These are phyloP conservation scores for Neonectria coccinea DNA, from an alignment of 2,329 filamentous ascomycete genomes.

Conservation along the genomic window DNA sequence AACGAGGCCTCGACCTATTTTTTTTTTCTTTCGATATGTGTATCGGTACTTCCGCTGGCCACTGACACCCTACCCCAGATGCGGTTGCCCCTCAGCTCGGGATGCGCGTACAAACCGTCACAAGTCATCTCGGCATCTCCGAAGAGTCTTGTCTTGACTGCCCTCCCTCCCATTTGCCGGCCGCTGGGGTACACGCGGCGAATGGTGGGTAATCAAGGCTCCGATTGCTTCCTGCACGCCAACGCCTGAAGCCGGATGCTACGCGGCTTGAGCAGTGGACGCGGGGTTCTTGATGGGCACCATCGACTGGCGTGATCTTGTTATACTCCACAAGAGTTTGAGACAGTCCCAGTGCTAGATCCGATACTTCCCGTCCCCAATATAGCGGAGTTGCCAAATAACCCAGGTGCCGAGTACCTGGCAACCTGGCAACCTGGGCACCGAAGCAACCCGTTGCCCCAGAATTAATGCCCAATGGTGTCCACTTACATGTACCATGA, in stretches of 20 bases:
- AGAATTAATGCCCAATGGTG: not conserved
- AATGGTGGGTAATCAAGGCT: not conserved
- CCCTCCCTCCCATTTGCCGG: not conserved
- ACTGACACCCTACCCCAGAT: not conserved
- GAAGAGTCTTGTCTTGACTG: not conserved
- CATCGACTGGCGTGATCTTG: not conserved
- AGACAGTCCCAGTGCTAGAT: not conserved
- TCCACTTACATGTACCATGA: not conserved
- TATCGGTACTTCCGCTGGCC: not conserved
- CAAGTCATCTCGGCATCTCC: not conserved
- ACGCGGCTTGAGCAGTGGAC: conserved; percentile 1
- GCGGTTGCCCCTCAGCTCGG: not conserved
- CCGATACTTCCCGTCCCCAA: not conserved
- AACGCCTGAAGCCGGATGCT: not conserved
- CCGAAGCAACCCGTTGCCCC: not conserved
- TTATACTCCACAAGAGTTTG: not conserved
- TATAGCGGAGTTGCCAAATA: not conserved
- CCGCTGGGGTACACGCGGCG: not conserved
- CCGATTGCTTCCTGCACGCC: not conserved
- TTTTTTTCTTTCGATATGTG: not conserved
- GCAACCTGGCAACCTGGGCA: not conserved
- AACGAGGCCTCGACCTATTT: not conserved
- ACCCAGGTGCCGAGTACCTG: not conserved
- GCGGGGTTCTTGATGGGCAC: conserved; percentile 6
- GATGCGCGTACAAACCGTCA: not conserved